Conservation (phyloP, 257 asterid genomes). For the Solanum boliviense region DNA sequence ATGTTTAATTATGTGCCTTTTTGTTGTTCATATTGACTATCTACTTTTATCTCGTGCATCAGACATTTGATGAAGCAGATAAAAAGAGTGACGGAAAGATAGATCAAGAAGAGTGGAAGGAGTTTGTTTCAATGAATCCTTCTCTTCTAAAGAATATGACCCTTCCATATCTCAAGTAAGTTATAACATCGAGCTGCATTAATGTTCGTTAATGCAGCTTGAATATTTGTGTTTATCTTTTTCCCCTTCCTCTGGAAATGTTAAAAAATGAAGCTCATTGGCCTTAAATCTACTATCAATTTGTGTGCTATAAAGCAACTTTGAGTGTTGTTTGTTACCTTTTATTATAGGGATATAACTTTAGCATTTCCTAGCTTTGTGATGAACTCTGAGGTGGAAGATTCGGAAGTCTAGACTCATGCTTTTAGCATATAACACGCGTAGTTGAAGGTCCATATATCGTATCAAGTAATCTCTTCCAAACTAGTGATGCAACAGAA, state of each 20-base stretch:
- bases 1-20: neutral
- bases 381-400: constrained; percentile 42
- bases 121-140: constrained; percentile 63
- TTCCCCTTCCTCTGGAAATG: neutral
- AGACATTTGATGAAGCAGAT: constrained; percentile 75
- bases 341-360: constrained; percentile 52
- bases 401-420: constrained; percentile 31
- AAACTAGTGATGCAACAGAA: neutral
- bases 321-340: neutral
- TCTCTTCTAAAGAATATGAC: constrained; percentile 87
- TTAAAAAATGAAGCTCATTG: neutral
- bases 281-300: neutral
- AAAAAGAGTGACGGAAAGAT: constrained; percentile 73
- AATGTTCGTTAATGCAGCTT: neutral
- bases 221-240: neutral
- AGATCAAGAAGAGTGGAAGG: constrained; percentile 79
- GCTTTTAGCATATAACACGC: neutral
- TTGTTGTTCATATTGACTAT: neutral
- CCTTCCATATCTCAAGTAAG: constrained; percentile 75
- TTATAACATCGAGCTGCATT: neutral
- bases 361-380: constrained; percentile 79
- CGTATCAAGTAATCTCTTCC: neutral
- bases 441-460: neutral
- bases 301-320: neutral
- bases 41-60: neutral